Evolutionary conservation across 768 basidiomycete genomes (phyloP).

Genomic region (Suillus alpinus): DNA sequence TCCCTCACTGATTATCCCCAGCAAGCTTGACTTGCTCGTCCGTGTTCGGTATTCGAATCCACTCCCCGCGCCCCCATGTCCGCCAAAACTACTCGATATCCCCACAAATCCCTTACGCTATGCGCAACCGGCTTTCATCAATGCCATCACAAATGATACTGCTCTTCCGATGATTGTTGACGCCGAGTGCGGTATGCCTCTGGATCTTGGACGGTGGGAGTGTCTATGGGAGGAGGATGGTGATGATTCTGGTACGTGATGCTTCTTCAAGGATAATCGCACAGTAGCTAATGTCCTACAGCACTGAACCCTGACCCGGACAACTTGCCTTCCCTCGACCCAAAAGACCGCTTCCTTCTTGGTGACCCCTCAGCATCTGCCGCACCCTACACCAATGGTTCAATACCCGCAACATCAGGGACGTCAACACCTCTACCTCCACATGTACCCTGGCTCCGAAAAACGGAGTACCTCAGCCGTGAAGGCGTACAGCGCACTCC

Average conservation of each 20-base stretch:
- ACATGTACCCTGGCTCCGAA: conserved; percentile 88
- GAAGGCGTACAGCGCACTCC: conserved; percentile 47
- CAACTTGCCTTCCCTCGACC: conserved; percentile 62
- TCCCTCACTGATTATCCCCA: conserved; percentile 27
- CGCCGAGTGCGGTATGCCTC: conserved; percentile 94
- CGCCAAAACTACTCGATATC: conserved; percentile 90
- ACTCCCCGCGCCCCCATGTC: conserved; percentile 93
- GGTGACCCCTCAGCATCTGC: conserved; percentile 56
- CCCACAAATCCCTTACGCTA: conserved; percentile 89
- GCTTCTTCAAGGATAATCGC: neutral
- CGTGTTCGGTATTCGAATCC: conserved; percentile 94
- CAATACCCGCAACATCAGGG: conserved; percentile 34
- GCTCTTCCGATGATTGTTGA: conserved; percentile 96
- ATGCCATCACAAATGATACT: conserved; percentile 74
- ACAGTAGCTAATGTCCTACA: conserved; percentile 13
- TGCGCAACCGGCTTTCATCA: conserved; percentile 80
- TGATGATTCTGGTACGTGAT: conserved; percentile 57
- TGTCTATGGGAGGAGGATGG: conserved; percentile 81
- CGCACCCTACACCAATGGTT: conserved; percentile 39
- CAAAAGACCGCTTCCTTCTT: conserved; percentile 73
- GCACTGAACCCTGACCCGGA: conserved; percentile 66
- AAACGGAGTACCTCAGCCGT: conserved; percentile 84
- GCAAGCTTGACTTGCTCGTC: conserved; percentile 88
- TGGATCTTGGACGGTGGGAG: conserved; percentile 82
- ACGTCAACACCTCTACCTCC: conserved; percentile 45